Evolutionary conservation across 2,329 filamentous ascomycete genomes (phyloP).

Genomic region (Aspergillus sojae): DNA sequence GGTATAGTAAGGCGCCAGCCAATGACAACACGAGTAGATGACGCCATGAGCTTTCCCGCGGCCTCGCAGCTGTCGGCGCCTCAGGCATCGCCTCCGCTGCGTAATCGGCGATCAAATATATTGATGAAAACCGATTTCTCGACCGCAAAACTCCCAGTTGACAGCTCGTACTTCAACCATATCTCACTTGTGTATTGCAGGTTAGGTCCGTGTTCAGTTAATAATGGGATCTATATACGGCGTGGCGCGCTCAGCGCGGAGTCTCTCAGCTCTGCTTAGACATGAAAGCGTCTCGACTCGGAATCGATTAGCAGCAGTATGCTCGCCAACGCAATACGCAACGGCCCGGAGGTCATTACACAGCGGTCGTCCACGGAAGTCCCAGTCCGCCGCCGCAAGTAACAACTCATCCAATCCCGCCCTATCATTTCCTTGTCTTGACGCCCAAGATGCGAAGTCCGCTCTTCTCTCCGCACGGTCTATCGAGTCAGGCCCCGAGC

Average conservation of each 20-base stretch:
- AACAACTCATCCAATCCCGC: slow-evolving; percentile 70
- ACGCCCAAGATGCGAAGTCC: slow-evolving; percentile 78
- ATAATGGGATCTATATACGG: slow-evolving; percentile 23
- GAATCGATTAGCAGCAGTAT: slow-evolving; percentile 13
- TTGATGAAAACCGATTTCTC: background rate
- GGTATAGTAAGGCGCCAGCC: background rate
- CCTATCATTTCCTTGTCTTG: slow-evolving; percentile 87
- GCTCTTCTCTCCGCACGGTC: slow-evolving; percentile 70
- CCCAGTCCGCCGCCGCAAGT: slow-evolving; percentile 25
- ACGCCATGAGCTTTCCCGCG: slow-evolving; percentile 1
- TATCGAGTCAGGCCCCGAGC: slow-evolving; percentile 79
- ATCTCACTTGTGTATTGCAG: background rate
- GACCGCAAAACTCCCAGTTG: background rate
- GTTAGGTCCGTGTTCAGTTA: background rate
- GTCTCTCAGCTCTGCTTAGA: slow-evolving; percentile 14
- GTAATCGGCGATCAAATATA: background rate
- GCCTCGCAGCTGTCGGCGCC: background rate
- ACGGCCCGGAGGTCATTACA: slow-evolving; percentile 22
- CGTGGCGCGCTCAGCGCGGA: slow-evolving; percentile 19
- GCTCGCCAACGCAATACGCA: background rate
- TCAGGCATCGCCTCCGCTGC: background rate
- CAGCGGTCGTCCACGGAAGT: slow-evolving; percentile 17
- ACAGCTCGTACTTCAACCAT: background rate
- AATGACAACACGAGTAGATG: background rate
- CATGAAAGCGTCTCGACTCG: slow-evolving; percentile 11